phyloP scores from a whole-genome alignment of 805 yeast genomes.

The Sugiyamaella chiloensis region DNA sequence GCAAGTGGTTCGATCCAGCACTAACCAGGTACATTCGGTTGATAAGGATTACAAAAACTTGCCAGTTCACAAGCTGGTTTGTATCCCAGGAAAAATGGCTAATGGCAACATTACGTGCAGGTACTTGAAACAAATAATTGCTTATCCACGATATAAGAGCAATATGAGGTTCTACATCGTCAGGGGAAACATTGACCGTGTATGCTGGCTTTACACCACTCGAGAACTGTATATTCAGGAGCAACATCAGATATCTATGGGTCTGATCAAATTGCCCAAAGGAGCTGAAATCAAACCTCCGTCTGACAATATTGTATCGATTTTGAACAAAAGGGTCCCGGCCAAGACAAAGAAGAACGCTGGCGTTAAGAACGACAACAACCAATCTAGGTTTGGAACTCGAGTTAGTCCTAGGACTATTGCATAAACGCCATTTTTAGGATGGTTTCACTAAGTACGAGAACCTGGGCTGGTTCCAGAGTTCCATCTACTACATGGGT shows the following conservation, averaged over 20 bases:
- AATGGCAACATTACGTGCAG: constrained; percentile 34
- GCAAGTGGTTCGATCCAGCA: constrained; percentile 20
- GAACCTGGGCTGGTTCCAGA: no score
- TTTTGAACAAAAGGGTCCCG: no score
- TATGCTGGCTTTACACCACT: constrained; percentile 17
- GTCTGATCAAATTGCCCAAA: no score
- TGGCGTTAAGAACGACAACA: no score
- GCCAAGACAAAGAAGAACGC: no score
- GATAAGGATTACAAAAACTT: constrained; percentile 1
- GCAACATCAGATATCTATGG: constrained; percentile 7
- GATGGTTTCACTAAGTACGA: no score
- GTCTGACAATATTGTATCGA: no score
- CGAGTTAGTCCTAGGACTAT: no score
- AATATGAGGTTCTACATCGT: constrained; percentile 60
- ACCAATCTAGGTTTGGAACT: no score
- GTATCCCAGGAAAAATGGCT: constrained; percentile 12
- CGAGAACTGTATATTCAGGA: constrained; percentile 16
- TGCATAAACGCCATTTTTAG: no score
- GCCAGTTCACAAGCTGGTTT: constrained; percentile 22
- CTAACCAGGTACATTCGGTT: constrained; percentile 8
- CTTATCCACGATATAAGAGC: constrained; percentile 60
- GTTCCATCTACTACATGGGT: no score
- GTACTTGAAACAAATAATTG: constrained; percentile 54
- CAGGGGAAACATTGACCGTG: constrained; percentile 35
- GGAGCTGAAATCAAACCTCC: no score